Evolutionary conservation across 1,139 yeast genomes (phyloP).

Genomic region (Yamadazyma jaroonii): DNA sequence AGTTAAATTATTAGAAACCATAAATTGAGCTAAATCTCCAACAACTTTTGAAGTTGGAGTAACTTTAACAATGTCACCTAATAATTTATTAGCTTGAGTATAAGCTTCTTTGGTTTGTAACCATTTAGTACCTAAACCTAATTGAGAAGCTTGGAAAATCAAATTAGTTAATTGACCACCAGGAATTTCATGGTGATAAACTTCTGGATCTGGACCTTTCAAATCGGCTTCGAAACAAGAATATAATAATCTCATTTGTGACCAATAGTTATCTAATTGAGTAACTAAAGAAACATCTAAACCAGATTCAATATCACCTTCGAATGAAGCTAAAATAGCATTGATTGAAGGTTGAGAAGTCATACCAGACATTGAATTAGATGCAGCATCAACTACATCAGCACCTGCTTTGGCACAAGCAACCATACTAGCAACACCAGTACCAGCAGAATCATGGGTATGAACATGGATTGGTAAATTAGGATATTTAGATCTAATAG

Average conservation of each 20-base stretch:
- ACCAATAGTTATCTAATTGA: conserved; percentile 94
- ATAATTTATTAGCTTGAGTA: conserved; percentile 79
- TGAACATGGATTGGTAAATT: conserved; percentile 96
- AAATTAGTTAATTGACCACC: conserved; percentile 99
- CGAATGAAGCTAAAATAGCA: conserved; percentile 88
- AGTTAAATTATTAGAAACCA: conserved; percentile 91
- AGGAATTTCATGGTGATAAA: conserved; percentile 96
- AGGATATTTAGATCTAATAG: conserved; percentile 84
- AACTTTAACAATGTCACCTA: conserved; percentile 97
- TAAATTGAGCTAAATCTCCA: conserved; percentile 97
- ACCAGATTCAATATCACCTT: conserved; percentile 80
- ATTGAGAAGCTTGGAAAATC: conserved; percentile 98
- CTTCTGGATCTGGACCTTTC: conserved; percentile 99
- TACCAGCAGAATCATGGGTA: conserved; percentile 99
- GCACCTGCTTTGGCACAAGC: conserved; percentile 97
- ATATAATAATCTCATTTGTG: conserved; percentile 94
- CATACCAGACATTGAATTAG: conserved; percentile 97
- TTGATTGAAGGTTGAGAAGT: conserved; percentile 97
- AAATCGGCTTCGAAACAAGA: conserved; percentile 97
- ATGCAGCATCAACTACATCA: conserved; percentile 96
- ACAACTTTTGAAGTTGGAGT: conserved; percentile 99
- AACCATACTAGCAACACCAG: conserved; percentile 96
- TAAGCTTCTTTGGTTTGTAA: conserved; percentile 91
- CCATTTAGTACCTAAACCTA: conserved; percentile 97
- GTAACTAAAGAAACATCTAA: conserved; percentile 66